A percentile compares a stretch with the other conserved stretches of the same genome.
These are phyloP conservation scores for Endocarpon pusillum DNA, from an alignment of 495 filamentous ascomycete genomes.

Conservation along the genomic window DNA sequence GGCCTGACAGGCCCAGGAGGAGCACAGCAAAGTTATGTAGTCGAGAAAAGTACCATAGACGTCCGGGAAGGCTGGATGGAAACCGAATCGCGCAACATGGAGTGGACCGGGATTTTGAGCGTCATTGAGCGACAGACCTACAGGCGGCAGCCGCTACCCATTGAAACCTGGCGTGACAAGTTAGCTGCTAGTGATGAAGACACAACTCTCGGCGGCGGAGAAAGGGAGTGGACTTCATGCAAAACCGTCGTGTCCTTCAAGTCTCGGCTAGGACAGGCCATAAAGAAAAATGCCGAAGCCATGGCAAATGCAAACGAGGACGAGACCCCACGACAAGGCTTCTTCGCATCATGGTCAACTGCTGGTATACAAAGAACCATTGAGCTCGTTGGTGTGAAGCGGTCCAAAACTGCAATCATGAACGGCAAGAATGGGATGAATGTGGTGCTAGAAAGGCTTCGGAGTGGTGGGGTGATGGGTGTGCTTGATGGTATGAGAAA, in stretches of 20 bases:
- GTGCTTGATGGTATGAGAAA: conserved; percentile 71
- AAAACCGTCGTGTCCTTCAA: conserved; percentile 71
- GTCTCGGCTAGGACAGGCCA: conserved; percentile 60
- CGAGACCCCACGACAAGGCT: conserved; percentile 37
- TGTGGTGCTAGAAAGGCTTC: conserved; percentile 72
- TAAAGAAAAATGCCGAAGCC: conserved; percentile 25
- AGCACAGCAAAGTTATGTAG: conserved; percentile 64
- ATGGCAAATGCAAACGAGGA: conserved; percentile 25
- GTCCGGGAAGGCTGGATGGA: conserved; percentile 77
- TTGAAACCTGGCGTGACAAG: background rate
- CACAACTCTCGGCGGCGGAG: conserved; percentile 21
- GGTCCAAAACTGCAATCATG: conserved; percentile 64
- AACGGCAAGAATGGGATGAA: conserved; percentile 93
- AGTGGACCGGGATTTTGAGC: conserved; percentile 80
- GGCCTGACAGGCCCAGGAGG: conserved; percentile 58
- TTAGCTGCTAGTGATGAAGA: background rate
- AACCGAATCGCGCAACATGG: conserved; percentile 69
- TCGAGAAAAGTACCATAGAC: conserved; percentile 83
- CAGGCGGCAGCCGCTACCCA: conserved; percentile 23
- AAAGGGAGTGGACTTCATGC: conserved; percentile 58
- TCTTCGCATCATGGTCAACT: conserved; percentile 60
- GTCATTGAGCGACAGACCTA: conserved; percentile 83
- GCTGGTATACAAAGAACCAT: conserved; percentile 73
- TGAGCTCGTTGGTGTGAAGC: conserved; percentile 69
- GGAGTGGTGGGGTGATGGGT: conserved; percentile 65